Evolutionary conservation across 176 grass and related monocot species (phyloP).

Genomic region (Metroxylon sagu): DNA sequence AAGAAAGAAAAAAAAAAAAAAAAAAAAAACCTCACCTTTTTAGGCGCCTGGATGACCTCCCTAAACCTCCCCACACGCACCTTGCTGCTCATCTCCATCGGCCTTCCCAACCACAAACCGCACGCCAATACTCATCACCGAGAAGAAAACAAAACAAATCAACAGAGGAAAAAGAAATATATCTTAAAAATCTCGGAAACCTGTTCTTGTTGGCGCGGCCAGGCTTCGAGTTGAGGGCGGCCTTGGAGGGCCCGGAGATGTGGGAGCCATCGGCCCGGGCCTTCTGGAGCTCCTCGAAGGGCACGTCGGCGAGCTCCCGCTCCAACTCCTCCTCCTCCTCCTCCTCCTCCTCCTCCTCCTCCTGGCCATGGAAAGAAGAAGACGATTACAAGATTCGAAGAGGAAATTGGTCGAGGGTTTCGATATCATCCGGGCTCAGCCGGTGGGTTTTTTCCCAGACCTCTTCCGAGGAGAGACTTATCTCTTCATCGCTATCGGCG

Average conservation of each 20-base stretch:
- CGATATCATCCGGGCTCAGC: too few species aligned
- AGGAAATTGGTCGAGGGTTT: too few species aligned
- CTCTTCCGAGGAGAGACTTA: too few species aligned
- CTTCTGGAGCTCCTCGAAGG: conserved; percentile 72
- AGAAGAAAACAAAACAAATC: conserved; percentile 1
- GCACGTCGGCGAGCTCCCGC: conserved; percentile 61
- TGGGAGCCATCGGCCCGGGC: conserved; percentile 66
- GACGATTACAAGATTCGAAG: too few species aligned
- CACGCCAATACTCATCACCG: too few species aligned
- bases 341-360: conserved; percentile 12
- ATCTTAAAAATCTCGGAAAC: conserved; percentile 12
- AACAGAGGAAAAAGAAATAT: neutral
- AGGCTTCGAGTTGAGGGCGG: conserved; percentile 28
- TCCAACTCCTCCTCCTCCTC: conserved; percentile 35
- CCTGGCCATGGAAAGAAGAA: neutral
- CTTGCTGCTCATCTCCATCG: conserved; percentile 89
- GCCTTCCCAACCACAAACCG: conserved; percentile 28
- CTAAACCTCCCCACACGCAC: conserved; percentile 47
- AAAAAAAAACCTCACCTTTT: conserved; percentile 47
- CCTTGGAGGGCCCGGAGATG: conserved; percentile 2
- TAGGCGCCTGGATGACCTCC: conserved; percentile 77
- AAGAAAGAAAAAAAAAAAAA: conserved; percentile 1
- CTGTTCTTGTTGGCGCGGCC: conserved; percentile 78
- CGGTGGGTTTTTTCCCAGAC: too few species aligned
- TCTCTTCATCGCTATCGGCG: too few species aligned